phyloP scores from a whole-genome alignment of 371 early-diverging fungal species.

The Rhizopus microsporus region DNA sequence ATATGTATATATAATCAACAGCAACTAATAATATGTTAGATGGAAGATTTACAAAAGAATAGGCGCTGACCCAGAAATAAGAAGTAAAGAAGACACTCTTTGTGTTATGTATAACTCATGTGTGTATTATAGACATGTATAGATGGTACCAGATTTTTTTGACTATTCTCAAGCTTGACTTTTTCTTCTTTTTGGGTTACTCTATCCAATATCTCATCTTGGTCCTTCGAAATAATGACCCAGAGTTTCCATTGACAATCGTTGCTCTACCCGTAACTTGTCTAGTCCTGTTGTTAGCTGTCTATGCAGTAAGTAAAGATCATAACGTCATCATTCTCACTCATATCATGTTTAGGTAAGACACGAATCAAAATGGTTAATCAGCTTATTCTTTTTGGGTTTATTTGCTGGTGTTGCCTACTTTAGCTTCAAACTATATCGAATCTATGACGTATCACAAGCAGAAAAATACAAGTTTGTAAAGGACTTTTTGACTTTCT shows the following conservation, averaged over 20 bases:
- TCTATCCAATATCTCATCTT: slow-evolving; percentile 86
- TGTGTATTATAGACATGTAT: slow-evolving; percentile 60
- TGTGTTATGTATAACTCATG: not conserved
- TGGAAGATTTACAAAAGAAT: slow-evolving; percentile 92
- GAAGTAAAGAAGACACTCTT: slow-evolving; percentile 51
- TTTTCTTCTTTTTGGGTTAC: slow-evolving; percentile 87
- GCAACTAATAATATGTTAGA: slow-evolving; percentile 14
- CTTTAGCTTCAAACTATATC: slow-evolving; percentile 82
- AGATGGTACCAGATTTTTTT: slow-evolving; percentile 83
- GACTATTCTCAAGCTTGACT: slow-evolving; percentile 81
- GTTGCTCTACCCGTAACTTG: slow-evolving; percentile 79
- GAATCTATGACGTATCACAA: slow-evolving; percentile 74
- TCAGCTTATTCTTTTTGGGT: slow-evolving; percentile 69
- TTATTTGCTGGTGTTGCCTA: slow-evolving; percentile 75
- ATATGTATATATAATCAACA: not conserved
- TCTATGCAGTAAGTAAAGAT: slow-evolving; percentile 66
- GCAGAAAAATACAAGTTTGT: slow-evolving; percentile 61
- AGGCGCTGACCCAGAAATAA: slow-evolving; percentile 85
- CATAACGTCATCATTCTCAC: not conserved
- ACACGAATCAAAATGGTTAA: slow-evolving; percentile 51
- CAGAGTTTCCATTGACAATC: slow-evolving; percentile 85
- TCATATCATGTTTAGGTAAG: slow-evolving; percentile 31
- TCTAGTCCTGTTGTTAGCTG: slow-evolving; percentile 69
- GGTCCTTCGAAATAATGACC: slow-evolving; percentile 63
- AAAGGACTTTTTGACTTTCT: slow-evolving; percentile 82